These are phyloP conservation scores for Phialophora verrucosa DNA, from an alignment of 2,329 filamentous ascomycete genomes.

Conservation along the genomic window DNA sequence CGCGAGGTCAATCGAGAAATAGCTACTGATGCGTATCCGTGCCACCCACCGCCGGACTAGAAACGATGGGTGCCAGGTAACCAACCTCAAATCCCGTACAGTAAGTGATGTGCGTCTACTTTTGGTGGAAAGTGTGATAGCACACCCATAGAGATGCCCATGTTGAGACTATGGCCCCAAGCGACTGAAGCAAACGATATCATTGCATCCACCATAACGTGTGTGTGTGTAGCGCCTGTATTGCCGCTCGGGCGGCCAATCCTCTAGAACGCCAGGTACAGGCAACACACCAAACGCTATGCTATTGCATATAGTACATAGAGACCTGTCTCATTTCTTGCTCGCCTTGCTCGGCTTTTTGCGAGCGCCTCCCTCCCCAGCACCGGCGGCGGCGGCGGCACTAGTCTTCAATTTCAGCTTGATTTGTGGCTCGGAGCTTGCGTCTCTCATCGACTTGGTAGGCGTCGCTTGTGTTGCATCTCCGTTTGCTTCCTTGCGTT, in stretches of 20 bases:
- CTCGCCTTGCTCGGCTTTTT: constrained; percentile 32
- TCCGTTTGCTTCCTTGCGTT: constrained; percentile 33
- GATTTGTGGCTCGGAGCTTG: constrained; percentile 34
- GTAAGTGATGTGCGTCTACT: background rate
- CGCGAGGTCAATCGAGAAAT: background rate
- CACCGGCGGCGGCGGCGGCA: constrained; percentile 7
- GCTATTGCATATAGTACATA: constrained; percentile 1
- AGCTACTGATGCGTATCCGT: background rate
- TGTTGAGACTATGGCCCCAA: background rate
- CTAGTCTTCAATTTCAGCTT: constrained; percentile 37
- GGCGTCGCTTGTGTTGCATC: constrained; percentile 38
- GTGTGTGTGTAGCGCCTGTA: background rate
- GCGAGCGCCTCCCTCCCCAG: constrained; percentile 21
- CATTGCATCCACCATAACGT: background rate
- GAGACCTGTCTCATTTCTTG: constrained; percentile 26
- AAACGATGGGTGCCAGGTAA: background rate
- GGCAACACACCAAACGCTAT: constrained; percentile 1
- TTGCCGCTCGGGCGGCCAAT: background rate
- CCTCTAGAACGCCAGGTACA: background rate
- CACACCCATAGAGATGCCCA: background rate
- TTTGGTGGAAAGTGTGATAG: background rate
- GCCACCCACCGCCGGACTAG: no score
- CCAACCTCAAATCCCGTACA: background rate
- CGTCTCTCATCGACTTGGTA: constrained; percentile 32
- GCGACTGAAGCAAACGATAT: background rate